phyloP scores from a whole-genome alignment of 768 basidiomycete genomes.

The Clitopilus passeckerianus region DNA sequence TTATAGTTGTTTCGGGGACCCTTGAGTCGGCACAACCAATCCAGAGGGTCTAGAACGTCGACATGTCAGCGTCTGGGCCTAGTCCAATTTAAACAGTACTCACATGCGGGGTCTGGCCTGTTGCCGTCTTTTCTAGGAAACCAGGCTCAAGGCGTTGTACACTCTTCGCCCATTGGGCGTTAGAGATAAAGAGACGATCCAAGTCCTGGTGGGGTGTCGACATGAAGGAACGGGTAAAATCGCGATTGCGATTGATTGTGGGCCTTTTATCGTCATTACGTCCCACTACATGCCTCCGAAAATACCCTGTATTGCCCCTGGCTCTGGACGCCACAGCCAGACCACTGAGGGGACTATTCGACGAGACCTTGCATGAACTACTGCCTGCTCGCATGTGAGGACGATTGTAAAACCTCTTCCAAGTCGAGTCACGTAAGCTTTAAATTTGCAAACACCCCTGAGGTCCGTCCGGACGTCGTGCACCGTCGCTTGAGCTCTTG shows the following conservation, averaged over 20 bases:
- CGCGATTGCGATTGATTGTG: not conserved
- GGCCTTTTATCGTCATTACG: not conserved
- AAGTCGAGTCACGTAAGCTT: not conserved
- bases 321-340: not conserved
- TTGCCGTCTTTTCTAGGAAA: slow-evolving; percentile 58
- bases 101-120: slow-evolving; percentile 69
- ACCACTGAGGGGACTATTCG: not conserved
- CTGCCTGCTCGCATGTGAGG: not conserved
- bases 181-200: slow-evolving; percentile 35
- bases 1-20: slow-evolving; percentile 75
- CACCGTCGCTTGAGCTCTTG: not conserved
- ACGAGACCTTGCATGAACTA: not conserved
- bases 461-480: not conserved
- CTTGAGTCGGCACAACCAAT: slow-evolving; percentile 83
- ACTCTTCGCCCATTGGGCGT: slow-evolving; percentile 66
- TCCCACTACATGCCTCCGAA: slow-evolving; percentile 7
- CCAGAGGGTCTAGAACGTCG: slow-evolving; percentile 56
- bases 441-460: not conserved
- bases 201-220: slow-evolving; percentile 12
- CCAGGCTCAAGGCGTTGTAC: slow-evolving; percentile 49
- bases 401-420: not conserved
- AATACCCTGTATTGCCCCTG: not conserved
- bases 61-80: slow-evolving; percentile 2
- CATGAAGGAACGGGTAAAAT: slow-evolving; percentile 5
- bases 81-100: slow-evolving; percentile 9